A percentile compares a stretch with the other conserved stretches of the same genome.
Conservation (phyloP, 2,329 filamentous ascomycete genomes). For the Aquanectria penicillioides region DNA sequence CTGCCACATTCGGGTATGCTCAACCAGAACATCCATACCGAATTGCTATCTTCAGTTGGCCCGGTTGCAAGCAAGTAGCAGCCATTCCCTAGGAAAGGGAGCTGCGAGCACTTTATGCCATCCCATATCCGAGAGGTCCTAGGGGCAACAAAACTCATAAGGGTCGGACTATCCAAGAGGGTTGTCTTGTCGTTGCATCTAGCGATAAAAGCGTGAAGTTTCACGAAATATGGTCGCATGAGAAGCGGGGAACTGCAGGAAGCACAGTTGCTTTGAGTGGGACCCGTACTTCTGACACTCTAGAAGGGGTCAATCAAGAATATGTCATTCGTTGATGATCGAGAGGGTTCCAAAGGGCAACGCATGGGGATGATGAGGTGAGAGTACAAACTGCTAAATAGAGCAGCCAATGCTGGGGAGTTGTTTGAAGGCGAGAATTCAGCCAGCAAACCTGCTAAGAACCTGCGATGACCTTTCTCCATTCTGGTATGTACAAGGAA, state of each 20-base stretch:
- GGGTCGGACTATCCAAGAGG: conserved; percentile 47
- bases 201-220: conserved; percentile 95
- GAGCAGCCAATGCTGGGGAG: too few relatives aligned
- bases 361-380: not conserved
- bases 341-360: not conserved
- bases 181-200: conserved; percentile 87
- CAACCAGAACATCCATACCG: conserved; percentile 89
- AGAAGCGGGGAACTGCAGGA: conserved; percentile 62
- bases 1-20: conserved; percentile 92
- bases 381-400: too few relatives aligned
- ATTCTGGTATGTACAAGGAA: conserved; percentile 10
- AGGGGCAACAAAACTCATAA: conserved; percentile 39
- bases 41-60: conserved; percentile 95
- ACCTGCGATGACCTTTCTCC: not conserved
- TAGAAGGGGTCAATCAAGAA: conserved; percentile 83
- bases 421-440: not conserved
- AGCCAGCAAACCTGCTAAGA: not conserved
- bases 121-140: conserved; percentile 75
- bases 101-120: conserved; percentile 85
- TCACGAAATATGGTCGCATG: conserved; percentile 89
- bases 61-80: conserved; percentile 85
- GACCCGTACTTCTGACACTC: too few relatives aligned
- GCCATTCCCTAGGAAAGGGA: conserved; percentile 86
- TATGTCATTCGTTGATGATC: conserved; percentile 72
- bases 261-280: conserved; percentile 73